Evolutionary conservation across 805 yeast genomes (phyloP), one percentile per base, ranked within the genome.

Genomic region (Lipomyces chichibuensis): DNA sequence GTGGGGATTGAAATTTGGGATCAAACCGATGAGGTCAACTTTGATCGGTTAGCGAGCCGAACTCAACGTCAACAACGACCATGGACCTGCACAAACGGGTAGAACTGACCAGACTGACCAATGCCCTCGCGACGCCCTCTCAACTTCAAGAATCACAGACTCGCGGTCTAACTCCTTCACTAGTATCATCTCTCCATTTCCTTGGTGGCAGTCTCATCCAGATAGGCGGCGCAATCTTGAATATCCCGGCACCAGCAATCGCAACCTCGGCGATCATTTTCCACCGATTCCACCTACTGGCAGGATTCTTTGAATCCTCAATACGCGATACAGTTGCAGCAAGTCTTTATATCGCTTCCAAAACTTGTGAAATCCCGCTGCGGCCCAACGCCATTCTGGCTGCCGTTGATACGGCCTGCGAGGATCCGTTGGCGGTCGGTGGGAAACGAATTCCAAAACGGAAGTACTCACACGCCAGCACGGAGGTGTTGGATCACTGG

Each of bases 251-350:
- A 20, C 68, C 51, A 29, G 59, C 60, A 2, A 59, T 58, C 33
- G 67, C 65, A 11, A 70, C 71, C 11, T 71, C 66, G 9, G 57
- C 61, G 20, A 51, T 67, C n/a, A 60, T 67, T 9, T 67, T 62
- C 35, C 73, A 70, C 56, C 27, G 72, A 37, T 71, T 70, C 57
- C 71, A 63, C 57, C 57, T 66, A 2, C 29, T 67, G 33, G 63
- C 54, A 11, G 64, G 71, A 6, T 67, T 63, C 56, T 57, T 69
- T 11, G 66, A 66, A 20, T 64, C 53, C 52, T 11, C 57, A 7
- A 63, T 69, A 20, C 39, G 33, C 13, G 65, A 59, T 17, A 58
- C 68, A 2, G 66, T 57, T 2, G 62, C 65, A 14, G 73, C 63
- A 13, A 35, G 63, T 13, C n/a, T 71, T 8, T 67, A 57, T 52